Evolutionary conservation across 768 basidiomycete genomes (phyloP).

Genomic region (Boletus reticulatus): DNA sequence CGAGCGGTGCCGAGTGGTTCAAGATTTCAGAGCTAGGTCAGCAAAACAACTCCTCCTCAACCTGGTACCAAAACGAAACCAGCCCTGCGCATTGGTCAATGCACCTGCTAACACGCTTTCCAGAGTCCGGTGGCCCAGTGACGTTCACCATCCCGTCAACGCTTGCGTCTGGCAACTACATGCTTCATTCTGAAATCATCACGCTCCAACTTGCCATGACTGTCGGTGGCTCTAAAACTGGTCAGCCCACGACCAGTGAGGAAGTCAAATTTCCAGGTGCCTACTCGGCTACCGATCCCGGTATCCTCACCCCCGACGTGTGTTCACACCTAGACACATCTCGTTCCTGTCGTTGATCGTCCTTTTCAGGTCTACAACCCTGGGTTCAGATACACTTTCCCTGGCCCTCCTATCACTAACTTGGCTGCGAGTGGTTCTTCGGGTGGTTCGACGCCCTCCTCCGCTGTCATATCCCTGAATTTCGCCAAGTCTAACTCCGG

Average conservation of each 20-base stretch:
- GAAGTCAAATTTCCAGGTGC: too few species aligned
- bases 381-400: slow-evolving; percentile 36
- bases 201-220: slow-evolving; percentile 64
- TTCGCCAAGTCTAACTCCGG: too few species aligned
- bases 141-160: slow-evolving; percentile 43
- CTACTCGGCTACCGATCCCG: slow-evolving; percentile 63
- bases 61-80: slow-evolving; percentile 51
- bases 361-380: slow-evolving; percentile 27
- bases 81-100: slow-evolving; percentile 20
- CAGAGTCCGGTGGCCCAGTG: slow-evolving; percentile 40
- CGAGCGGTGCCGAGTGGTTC: slow-evolving; percentile 63
- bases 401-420: slow-evolving; percentile 47
- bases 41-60: slow-evolving; percentile 24
- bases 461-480: too few species aligned
- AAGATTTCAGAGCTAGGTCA: slow-evolving; percentile 61
- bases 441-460: not conserved
- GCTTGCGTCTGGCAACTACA: slow-evolving; percentile 54
- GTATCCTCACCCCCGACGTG: slow-evolving; percentile 55
- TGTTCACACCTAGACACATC: too few species aligned
- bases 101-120: not conserved
- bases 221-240: too few species aligned
- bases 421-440: not conserved
- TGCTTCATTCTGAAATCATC: slow-evolving; percentile 82
- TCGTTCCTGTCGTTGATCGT: not conserved
- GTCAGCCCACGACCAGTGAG: too few species aligned